A percentile compares a stretch with the other conserved stretches of the same genome.
Conservation (phyloP, 2,329 filamentous ascomycete genomes). For the Aureobasidium sp. region DNA sequence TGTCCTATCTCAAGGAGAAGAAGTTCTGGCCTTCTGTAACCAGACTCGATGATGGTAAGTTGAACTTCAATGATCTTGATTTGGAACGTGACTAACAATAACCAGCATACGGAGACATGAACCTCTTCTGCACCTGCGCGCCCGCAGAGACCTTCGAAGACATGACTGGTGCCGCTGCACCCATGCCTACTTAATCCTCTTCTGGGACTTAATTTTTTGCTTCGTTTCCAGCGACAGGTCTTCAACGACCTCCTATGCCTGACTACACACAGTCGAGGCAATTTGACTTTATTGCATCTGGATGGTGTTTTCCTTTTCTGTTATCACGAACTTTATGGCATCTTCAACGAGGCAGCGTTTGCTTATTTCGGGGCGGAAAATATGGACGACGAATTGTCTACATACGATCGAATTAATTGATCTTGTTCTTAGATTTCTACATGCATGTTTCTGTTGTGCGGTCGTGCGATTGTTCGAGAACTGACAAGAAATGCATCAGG, state of each 20-base stretch:
- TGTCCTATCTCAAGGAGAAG: constrained; percentile 79
- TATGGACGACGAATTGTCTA: neutral
- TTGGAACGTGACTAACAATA: neutral
- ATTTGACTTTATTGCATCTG: neutral
- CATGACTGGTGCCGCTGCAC: constrained; percentile 27
- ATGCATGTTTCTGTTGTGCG: neutral
- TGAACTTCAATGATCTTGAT: constrained; percentile 17
- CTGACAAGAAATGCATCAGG: neutral
- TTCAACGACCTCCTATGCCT: constrained; percentile 8
- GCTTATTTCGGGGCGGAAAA: neutral
- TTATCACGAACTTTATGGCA: constrained; percentile 3
- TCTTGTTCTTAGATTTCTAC: neutral
- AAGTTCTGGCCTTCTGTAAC: constrained; percentile 95
- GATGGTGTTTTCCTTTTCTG: neutral
- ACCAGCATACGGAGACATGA: constrained; percentile 76
- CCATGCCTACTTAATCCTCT: constrained; percentile 13
- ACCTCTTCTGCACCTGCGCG: constrained; percentile 90
- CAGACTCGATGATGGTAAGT: constrained; percentile 77
- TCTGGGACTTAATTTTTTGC: neutral
- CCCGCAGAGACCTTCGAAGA: constrained; percentile 57
- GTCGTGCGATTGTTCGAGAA: neutral
- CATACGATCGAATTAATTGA: neutral
- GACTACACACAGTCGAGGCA: neutral
- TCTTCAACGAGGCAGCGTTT: constrained; percentile 12
- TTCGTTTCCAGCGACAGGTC: constrained; percentile 4